Evolutionary conservation across 2,329 filamentous ascomycete genomes (phyloP).

Genomic region (Capronia americana): DNA sequence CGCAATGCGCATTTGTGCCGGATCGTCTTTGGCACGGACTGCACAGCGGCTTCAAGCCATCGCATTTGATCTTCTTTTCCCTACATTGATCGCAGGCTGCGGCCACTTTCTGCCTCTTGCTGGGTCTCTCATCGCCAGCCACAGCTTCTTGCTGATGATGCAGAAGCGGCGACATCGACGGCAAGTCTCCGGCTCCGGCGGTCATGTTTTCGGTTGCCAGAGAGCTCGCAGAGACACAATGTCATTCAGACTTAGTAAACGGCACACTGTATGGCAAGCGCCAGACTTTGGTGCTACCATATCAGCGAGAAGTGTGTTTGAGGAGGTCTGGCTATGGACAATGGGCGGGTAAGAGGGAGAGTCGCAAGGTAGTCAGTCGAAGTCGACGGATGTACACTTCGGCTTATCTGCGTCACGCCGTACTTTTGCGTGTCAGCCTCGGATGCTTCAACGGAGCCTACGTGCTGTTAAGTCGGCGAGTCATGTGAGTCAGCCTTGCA

Average conservation of each 20-base stretch:
- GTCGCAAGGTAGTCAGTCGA: neutral
- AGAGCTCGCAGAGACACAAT: neutral
- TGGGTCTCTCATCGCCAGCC: neutral
- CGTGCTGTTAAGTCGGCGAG: too few relatives aligned
- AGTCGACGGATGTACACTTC: neutral
- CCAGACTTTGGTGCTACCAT: neutral
- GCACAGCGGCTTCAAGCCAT: slow-evolving; percentile 43
- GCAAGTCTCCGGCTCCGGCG: neutral
- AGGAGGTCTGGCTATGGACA: neutral
- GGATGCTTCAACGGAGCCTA: neutral
- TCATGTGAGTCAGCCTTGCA: neutral
- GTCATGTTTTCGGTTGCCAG: neutral
- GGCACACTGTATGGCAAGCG: neutral
- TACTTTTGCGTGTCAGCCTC: neutral
- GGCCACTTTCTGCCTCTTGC: slow-evolving; percentile 26
- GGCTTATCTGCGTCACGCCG: neutral
- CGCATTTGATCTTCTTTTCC: slow-evolving; percentile 50
- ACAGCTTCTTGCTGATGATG: neutral
- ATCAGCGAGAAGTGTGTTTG: neutral
- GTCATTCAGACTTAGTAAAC: neutral
- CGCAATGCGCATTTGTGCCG: slow-evolving; percentile 16
- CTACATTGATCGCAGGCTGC: slow-evolving; percentile 50
- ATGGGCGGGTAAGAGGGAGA: neutral
- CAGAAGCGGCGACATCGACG: slow-evolving; percentile 1
- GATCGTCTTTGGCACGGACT: slow-evolving; percentile 18